These are phyloP conservation scores for Tetracentron sinense DNA, from an alignment of 164 flowering plant genomes.

Conservation along the genomic window DNA sequence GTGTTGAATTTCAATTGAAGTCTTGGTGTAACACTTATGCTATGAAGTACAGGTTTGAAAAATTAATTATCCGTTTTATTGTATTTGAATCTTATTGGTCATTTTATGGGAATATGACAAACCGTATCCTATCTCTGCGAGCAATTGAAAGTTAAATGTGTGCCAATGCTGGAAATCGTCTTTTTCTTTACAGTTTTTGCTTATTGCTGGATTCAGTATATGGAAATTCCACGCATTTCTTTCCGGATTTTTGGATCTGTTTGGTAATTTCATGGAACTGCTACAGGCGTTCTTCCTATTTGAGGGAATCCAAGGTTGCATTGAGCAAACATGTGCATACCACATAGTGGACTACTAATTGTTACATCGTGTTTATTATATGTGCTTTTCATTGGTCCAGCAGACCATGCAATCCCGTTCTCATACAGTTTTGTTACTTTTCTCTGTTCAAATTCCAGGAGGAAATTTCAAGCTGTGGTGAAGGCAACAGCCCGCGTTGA, in stretches of 20 bases:
- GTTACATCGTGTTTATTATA: background rate
- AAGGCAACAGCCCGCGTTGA: constrained; percentile 87
- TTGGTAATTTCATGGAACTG: background rate
- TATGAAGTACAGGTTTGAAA: no score
- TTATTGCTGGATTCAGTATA: background rate
- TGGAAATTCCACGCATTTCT: background rate
- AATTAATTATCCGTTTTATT: no score
- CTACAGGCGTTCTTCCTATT: background rate
- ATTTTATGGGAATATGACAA: no score
- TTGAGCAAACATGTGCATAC: background rate
- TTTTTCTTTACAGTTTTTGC: background rate
- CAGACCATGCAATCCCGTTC: background rate
- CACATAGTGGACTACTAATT: background rate
- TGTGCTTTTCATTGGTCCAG: background rate
- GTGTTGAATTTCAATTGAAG: background rate
- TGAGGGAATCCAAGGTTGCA: background rate
- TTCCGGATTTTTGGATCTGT: background rate
- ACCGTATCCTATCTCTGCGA: background rate
- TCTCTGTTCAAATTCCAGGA: constrained; percentile 42
- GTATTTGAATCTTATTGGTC: no score
- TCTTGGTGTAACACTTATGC: no score
- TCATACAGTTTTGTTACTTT: background rate
- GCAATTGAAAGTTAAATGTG: no score
- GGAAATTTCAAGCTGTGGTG: constrained; percentile 45
- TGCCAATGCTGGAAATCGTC: background rate